Base-by-base conservation (phyloP, 2,329 filamentous ascomycete species). In the Sclerotinia nivalis region DNA sequence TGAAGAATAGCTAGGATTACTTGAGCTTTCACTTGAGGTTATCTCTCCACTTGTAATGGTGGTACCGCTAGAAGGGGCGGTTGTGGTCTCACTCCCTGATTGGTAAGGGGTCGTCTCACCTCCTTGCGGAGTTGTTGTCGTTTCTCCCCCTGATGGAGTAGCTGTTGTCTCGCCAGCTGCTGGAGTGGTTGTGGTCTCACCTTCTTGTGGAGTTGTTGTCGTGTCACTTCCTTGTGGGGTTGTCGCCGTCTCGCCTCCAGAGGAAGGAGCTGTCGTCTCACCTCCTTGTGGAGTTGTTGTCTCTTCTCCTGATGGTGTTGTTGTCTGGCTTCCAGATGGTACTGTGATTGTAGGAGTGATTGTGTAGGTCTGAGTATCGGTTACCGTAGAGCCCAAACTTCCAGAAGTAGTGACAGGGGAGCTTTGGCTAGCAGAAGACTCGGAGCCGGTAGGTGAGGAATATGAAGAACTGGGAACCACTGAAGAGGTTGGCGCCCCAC, bases 381-480 rank as follows among this genome's bases (percentile, higher is more conserved):
- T 62, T 15, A 40, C 58, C 3, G 59, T 69, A 28, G 58, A 47
- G 10, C 13, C 59, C 18, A 28, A 45, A 8, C 28, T 56, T 49
- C 12, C 47, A 37, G 59, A 40, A 25, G 28, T 65, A 52, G 47
- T 9, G 9, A 5, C 22, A 34, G 58, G 34, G 28, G 50, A 70
- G 34, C 49, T 67, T 25, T 65, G 56, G 25, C 58, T 50, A 37
- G 49, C 34, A 37, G 68, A 71, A 22, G 70, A 70, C 43, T 50
- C 54, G n/a, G 68, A 34, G 12, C 31, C 25, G 20, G 60, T 40
- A 9, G 59, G 22, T 13, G 40, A 49, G 15, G 67, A 69, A 65
- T 66, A 55, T 43, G 61, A 47, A 50, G 68, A n/a, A 50, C 25
- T 54, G 31, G 15, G 28, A 22, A n/a, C 15, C 18, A 31, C 50